Conservation (phyloP, 2,329 filamentous ascomycete genomes). For the Ophiostoma ulmi region DNA sequence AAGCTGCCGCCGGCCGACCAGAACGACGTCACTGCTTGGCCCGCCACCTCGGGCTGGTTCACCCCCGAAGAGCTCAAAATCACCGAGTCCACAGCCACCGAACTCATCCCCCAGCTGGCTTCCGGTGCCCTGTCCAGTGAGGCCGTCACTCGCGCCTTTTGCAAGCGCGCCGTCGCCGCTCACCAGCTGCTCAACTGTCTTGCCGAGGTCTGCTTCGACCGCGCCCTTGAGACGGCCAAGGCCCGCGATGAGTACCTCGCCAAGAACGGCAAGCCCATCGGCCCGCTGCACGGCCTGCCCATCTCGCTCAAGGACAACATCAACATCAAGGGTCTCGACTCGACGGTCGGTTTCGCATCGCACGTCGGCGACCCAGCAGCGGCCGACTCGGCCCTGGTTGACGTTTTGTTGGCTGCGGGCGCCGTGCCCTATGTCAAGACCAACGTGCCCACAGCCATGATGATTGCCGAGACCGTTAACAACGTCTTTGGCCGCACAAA, state of each 20-base stretch:
- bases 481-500: constrained; percentile 59
- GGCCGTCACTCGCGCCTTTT: constrained; percentile 37
- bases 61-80: constrained; percentile 41
- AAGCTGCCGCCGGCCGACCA: constrained; percentile 51
- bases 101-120: constrained; percentile 36
- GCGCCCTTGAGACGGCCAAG: constrained; percentile 46
- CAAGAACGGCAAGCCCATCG: constrained; percentile 44
- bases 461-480: constrained; percentile 64
- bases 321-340: constrained; percentile 55
- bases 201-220: constrained; percentile 50
- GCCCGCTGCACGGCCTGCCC: constrained; percentile 62
- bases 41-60: constrained; percentile 55
- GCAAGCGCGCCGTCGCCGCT: constrained; percentile 38
- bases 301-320: constrained; percentile 68
- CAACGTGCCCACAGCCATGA: constrained; percentile 57
- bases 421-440: constrained; percentile 55
- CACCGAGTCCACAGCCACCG: constrained; percentile 34
- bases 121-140: constrained; percentile 37
- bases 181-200: constrained; percentile 46
- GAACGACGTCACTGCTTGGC: constrained; percentile 53
- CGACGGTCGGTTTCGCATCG: constrained; percentile 59
- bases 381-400: constrained; percentile 39
- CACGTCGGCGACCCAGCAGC: constrained; percentile 54
- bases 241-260: constrained; percentile 47
- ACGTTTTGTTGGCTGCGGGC: constrained; percentile 43